These are phyloP conservation scores for Phytophthora sp. DNA, from an alignment of 352 stramenopile genomes.

Conservation along the genomic window DNA sequence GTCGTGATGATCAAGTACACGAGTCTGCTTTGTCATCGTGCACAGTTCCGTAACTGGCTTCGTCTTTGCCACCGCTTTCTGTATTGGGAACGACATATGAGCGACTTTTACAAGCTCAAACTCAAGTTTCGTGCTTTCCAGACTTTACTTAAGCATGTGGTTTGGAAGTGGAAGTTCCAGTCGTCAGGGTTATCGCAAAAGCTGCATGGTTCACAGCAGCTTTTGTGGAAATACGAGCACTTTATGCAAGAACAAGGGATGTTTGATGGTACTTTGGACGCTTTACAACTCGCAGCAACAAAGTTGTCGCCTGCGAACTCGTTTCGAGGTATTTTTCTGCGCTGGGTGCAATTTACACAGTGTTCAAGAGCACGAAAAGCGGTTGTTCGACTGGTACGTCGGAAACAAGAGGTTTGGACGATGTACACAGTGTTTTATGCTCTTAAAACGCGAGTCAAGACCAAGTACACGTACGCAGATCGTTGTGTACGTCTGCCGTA, in stretches of 20 bases:
- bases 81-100: constrained; percentile 59
- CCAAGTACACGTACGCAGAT: constrained; percentile 47
- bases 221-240: constrained; percentile 52
- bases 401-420: constrained; percentile 45
- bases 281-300: constrained; percentile 42
- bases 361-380: constrained; percentile 29
- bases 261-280: constrained; percentile 40
- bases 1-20: constrained; percentile 59
- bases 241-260: constrained; percentile 38
- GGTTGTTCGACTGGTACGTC: constrained; percentile 30
- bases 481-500: constrained; percentile 38
- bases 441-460: constrained; percentile 49
- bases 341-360: constrained; percentile 68
- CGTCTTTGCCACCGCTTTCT: constrained; percentile 59
- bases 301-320: constrained; percentile 55
- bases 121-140: constrained; percentile 54
- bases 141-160: constrained; percentile 46
- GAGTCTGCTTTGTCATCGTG: constrained; percentile 45
- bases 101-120: constrained; percentile 44
- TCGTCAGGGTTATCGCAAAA: constrained; percentile 41
- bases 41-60: constrained; percentile 68
- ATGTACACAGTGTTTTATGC: constrained; percentile 50
- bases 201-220: constrained; percentile 40
- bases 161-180: constrained; percentile 65
- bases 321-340: constrained; percentile 54